Conservation (phyloP, 257 asterid genomes). For the Solanum bulbocastanum region DNA sequence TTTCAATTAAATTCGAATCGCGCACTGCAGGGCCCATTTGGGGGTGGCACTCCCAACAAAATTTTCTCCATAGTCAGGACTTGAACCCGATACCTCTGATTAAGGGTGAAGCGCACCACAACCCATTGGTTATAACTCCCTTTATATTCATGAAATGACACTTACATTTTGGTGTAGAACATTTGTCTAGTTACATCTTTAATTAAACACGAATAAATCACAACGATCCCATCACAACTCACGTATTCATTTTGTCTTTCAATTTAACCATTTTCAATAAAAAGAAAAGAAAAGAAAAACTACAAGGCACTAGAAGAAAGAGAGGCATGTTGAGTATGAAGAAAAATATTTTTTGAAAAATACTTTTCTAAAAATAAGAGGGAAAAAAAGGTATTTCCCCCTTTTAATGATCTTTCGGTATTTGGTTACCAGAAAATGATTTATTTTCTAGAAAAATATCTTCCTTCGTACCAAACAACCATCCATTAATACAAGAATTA, state of each 20-base stretch:
- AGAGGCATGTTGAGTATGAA: neutral
- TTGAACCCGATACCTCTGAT: no score
- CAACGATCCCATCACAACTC: neutral
- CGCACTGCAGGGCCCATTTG: no score
- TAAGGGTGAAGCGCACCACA: no score
- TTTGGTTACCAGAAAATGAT: neutral
- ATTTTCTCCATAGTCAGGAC: no score
- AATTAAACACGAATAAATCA: neutral
- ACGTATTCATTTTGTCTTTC: neutral
- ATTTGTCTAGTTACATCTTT: neutral
- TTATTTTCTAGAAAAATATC: neutral
- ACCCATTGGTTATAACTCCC: neutral
- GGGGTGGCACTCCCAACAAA: rapidly evolving
- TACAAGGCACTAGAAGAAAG: neutral
- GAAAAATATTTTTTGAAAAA: neutral
- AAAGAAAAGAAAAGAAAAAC: neutral
- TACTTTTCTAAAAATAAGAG: neutral
- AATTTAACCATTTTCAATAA: neutral
- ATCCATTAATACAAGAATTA: neutral
- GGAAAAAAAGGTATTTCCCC: neutral
- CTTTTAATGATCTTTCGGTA: neutral
- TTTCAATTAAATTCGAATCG: no score
- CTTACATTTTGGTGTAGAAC: neutral
- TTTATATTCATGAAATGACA: neutral
- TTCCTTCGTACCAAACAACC: neutral